Percentiles rank a stretch among this genome's conserved stretches.
Conservation (phyloP, 768 basidiomycete species). For the Tremella yokohamensis region DNA sequence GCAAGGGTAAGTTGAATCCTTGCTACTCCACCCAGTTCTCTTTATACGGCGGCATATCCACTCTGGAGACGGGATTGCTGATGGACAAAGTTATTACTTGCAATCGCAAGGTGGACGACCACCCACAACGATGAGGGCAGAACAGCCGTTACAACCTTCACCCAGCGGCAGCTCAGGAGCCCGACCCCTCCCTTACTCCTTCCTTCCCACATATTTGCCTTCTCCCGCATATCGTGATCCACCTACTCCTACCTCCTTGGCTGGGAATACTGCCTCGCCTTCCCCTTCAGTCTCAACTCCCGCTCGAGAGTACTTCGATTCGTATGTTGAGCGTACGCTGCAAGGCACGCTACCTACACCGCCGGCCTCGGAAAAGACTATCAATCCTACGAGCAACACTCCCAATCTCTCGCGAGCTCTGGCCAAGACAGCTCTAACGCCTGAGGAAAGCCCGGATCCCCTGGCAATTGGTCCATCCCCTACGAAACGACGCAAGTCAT, state of each 20-base stretch:
- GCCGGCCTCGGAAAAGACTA: neutral
- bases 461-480: conserved; percentile 32
- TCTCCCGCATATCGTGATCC: conserved; percentile 11
- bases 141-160: neutral
- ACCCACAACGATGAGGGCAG: neutral
- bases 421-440: conserved; percentile 21
- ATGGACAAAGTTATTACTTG: too few species aligned
- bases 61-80: too few species aligned
- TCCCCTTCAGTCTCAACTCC: conserved; percentile 3
- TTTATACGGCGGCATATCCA: too few species aligned
- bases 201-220: conserved; percentile 14
- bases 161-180: too few species aligned
- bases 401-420: conserved; percentile 24
- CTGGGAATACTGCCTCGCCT: conserved; percentile 6
- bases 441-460: conserved; percentile 30
- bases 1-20: neutral
- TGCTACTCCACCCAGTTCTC: conserved; percentile 16
- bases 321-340: conserved; percentile 20
- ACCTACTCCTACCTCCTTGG: conserved; percentile 15
- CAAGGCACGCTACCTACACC: conserved; percentile 10
- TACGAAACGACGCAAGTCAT: conserved; percentile 24
- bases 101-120: neutral
- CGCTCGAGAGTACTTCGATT: conserved; percentile 23
- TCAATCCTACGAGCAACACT: conserved; percentile 6
- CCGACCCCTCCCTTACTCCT: conserved; percentile 14